Base-by-base conservation (phyloP, 768 basidiomycete genomes). In the Psilocybe cyanescens region DNA sequence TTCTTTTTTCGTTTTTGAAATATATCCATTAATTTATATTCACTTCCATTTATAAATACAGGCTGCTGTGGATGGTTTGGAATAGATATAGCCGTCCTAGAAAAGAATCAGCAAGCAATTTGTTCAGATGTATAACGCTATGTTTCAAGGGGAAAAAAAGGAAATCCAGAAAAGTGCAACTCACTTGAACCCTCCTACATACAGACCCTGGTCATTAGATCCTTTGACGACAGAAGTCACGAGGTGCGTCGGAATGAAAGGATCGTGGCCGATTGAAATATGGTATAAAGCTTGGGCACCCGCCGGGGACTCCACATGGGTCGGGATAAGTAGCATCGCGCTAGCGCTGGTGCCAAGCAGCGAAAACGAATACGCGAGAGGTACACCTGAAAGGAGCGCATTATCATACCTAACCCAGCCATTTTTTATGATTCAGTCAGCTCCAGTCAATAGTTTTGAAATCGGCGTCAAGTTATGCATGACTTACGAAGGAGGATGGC, bases 161-260 rank as follows among this genome's bases (percentile, higher is more conserved):
- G 24, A 24, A 24, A 24, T 24, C 24, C 24, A 24, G 24, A 19
- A 39, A 39, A 39, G 19, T 17, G 31, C 8, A 12, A 57, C 56
- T 35, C 24, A 57, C 56, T 35, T 57, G 28, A 57, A 57, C 16
- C 58, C 39, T 39, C 58, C 58, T 16, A 59, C 58, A 14, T 50
- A 51, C 31, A 52, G 37, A 28, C 58, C 39, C 17, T 59, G 58
- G 1, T 53, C 58, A 35, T 31, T 59, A 46, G 37, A 29, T 31
- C 49, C 58, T 52, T 51, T 59, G 8, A 46, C 39, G 0, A 52
- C 50, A n/a, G 50, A 29, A 16, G 58, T 59, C 16, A 52, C 58
- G 17, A 59, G 24, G 28, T 49, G 50, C 28, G 37, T 52, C 8
- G 58, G 58, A n/a, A 52, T 28, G 28, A 59, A 59, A 16, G 58